Evolutionary conservation across 148 eudicot species (phyloP), one percentile per base, ranked within the genome.

Genomic region (Vaccinium vitisidaea): DNA sequence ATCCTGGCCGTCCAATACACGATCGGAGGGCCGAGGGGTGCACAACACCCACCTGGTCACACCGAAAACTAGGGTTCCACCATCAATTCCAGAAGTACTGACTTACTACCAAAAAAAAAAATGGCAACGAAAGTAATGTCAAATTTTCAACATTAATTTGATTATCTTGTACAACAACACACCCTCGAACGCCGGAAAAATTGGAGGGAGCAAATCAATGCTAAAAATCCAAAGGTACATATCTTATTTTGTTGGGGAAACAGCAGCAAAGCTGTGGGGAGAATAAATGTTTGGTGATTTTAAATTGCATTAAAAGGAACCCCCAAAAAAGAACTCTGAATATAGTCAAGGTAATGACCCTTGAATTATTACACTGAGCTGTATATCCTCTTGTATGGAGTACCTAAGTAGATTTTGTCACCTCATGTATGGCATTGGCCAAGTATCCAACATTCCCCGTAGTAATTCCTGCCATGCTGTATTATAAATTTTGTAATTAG

Each of bases 381-480:
- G 65, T 77, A 77, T 65, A 27, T 25, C 4, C 58, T n/a, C 77
- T 53, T 36, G 58, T 50, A 67, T 18, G 4, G 18, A 53, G 6
- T 73, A 46, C 59, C 80, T 91, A 92, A 36, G 91, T 86, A 73
- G 93, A 90, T 88, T 92, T 97, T 75, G 98, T 91, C 73, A 97
- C 98, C 88, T 94, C 98, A 85, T 95, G 93, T 83, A 97, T 94
- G 27, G 98, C 99, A 85, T 95, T 94, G 46, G 99, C 98, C 91
- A 97, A 80, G 87, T 95, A 95, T 56, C 91, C 98, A 43, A 97
- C 98, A 85, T 97, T 97, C 84, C 95, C 97, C 1, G 98, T 91
- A 1, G 93, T 97, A 76, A 97, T 92, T 75, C 99, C 99, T 75
- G 98, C 99, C 99, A 97, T 93, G 88, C 98, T 97, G 96, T 54